Base-by-base conservation (phyloP, 208 protist species). In the Porcisia deanei region DNA sequence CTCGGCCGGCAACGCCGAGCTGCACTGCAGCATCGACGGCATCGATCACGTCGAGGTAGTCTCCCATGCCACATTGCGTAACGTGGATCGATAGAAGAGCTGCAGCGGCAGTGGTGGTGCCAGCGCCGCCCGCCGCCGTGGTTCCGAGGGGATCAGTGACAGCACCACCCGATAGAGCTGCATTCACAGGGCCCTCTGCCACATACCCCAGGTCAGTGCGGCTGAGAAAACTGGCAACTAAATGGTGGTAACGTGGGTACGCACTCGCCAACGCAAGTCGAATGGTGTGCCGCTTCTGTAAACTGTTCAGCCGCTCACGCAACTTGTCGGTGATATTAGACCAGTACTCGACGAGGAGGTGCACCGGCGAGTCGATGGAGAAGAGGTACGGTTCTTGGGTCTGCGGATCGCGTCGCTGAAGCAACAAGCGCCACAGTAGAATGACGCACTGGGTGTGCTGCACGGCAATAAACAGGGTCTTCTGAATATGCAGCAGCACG, bases 301-400 rank as follows among this genome's bases (percentile, higher is more conserved):
- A 52, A 22, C 71, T 82, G 65, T 75, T 66, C 58, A 96, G 74
- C 49, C 84, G 82, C 81, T 92, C 89, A 25, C 84, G 75, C 68
- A 94, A 49, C 77, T 88, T 91, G 22, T 92, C 89, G 41, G 83
- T 88, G 22, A 91, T 74, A 10, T 85, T 58, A 1, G 83, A 80
- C 88, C 89, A 93, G 79, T 91, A 96, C 52, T 96, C 89, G 12
- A 85, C 77, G 25, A 96, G 80, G 43, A 93, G 65, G 73, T 87
- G 85, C 59, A 84, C 85, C 8, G 89, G 92, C n/a, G 68, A 67
- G 54, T 92, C 89, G 55, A 92, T 72, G 22, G 75, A 69, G 55
- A 71, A 71, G 18, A 93, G 61, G 71, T 87, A 91, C 1, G 76
- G 68, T 30, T 52, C 73, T 57, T 88, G 78, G 12, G 85, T 89